A percentile compares a stretch with the other conserved stretches of the same genome.
These are phyloP conservation scores for Eimeria necatrix DNA, from an alignment of 169 alveolate species.

Conservation along the genomic window DNA sequence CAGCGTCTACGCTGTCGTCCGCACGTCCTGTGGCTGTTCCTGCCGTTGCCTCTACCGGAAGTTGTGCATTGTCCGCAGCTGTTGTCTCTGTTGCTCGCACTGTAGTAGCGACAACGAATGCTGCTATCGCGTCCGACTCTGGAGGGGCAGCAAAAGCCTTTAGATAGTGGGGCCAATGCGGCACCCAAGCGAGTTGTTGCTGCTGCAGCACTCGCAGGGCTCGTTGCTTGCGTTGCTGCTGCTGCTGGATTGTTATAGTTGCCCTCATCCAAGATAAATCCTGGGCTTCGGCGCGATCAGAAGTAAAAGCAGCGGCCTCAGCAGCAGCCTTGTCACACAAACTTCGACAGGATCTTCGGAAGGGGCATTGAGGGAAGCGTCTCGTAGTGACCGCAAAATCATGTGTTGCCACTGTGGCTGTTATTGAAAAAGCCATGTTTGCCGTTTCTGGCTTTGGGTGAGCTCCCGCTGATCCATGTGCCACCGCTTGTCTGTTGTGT, in stretches of 20 bases:
- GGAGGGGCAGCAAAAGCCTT: slow-evolving; percentile 35
- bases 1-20: neutral
- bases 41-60: neutral
- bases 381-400: too few relatives aligned
- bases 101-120: neutral
- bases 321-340: too few relatives aligned
- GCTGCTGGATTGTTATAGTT: neutral
- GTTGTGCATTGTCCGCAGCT: neutral
- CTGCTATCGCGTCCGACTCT: neutral
- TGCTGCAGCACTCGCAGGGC: slow-evolving; percentile 46
- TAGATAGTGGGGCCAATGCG: neutral
- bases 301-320: too few relatives aligned
- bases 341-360: too few relatives aligned
- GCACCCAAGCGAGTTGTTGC: neutral
- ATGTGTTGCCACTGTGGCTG: too few relatives aligned
- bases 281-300: neutral
- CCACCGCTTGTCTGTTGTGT: too few relatives aligned
- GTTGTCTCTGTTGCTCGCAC: neutral
- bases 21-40: neutral
- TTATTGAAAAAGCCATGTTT: too few relatives aligned
- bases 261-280: neutral
- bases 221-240: neutral
- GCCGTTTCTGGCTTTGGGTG: too few relatives aligned
- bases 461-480: too few relatives aligned
- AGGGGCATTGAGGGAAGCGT: too few relatives aligned